Base-by-base conservation (phyloP, 208 protist genomes). In the Trypanosoma conorhini region DNA sequence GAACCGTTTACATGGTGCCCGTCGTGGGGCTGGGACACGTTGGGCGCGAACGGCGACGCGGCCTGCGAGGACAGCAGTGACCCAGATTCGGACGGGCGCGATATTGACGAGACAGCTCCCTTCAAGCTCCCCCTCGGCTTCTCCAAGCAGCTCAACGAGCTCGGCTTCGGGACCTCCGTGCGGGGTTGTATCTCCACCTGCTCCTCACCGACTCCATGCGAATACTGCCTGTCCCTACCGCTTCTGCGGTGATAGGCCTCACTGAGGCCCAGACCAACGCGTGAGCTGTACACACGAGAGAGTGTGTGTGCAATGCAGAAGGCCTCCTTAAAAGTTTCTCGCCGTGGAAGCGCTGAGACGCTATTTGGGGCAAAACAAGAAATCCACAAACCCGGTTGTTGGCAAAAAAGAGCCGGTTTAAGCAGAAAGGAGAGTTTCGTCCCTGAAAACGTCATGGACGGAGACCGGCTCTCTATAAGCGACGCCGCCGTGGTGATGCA, bases 261-360 rank as follows among this genome's bases (percentile, higher is more conserved):
- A 63, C 62, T 40, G 9, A 75, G 28, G 17, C 26, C 31, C 22
- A 83, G 57, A 42, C 77, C 77, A 55, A 82, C 76, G 30, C 85
- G 79, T 13, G 76, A 83, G 55, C 75, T 80, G 63, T 86, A 86
- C 1, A 92, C 59, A 28, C 82, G 79, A 26, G 72, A 69, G 7
- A 76, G 74, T 5, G 79, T 89, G 59, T 88, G 80, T 15, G 83
- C 85, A 9, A 94, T 78, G 38, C 77, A 77, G 67, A 91, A 94
- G 0, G 88, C 79, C 30, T 94, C 88, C 59, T 85, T 84, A 65
- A 94, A 94, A 0, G 85, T 86, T 64, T 91, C 88, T 7, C 75
- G 80, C 28, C 80, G 57, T 17, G 57, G 22, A 21, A 58, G 61
- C 55, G 70, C 68, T 28, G 67, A 22, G 5, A 76, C 46, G 67